phyloP scores from a whole-genome alignment of 495 filamentous ascomycete species.

The Evansstolkia leycettana region DNA sequence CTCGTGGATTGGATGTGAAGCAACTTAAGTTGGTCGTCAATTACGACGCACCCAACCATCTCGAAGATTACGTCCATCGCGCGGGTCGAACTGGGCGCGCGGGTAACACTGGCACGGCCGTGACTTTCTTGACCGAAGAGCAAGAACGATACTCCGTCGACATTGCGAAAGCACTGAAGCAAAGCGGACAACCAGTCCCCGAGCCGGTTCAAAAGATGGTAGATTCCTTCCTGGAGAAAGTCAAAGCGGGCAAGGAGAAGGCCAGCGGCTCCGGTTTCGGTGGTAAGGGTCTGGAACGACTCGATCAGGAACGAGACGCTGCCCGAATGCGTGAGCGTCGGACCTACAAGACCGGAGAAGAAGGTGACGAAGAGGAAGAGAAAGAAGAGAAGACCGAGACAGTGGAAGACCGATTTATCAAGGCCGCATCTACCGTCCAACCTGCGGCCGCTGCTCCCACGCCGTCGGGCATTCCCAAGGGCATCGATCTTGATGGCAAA shows the following conservation, averaged over 20 bases:
- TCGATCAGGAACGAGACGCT: conserved; percentile 83
- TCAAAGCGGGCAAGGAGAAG: conserved; percentile 85
- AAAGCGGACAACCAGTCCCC: conserved; percentile 75
- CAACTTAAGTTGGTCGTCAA: conserved; percentile 95
- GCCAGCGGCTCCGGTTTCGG: conserved; percentile 74
- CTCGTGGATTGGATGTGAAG: conserved; percentile 91
- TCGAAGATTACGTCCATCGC: conserved; percentile 97
- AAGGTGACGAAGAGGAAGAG: conserved; percentile 74
- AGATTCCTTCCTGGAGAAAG: conserved; percentile 68
- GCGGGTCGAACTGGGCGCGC: conserved; percentile 90
- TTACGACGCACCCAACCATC: conserved; percentile 90
- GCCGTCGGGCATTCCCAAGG: conserved; percentile 44
- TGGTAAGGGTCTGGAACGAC: conserved; percentile 82
- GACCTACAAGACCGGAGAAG: conserved; percentile 81
- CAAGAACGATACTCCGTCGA: conserved; percentile 84
- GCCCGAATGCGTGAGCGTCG: conserved; percentile 75
- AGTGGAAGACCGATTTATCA: conserved; percentile 47
- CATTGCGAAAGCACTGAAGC: conserved; percentile 85
- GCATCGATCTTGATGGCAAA: conserved; percentile 57
- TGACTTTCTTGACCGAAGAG: conserved; percentile 85
- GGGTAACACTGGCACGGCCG: conserved; percentile 86
- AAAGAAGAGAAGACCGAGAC: conserved; percentile 52
- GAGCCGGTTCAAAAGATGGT: conserved; percentile 54
- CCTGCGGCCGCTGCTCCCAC: conserved; percentile 41
- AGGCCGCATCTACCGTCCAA: conserved; percentile 53